Evolutionary conservation across 2,329 filamentous ascomycete genomes (phyloP).

Genomic region (Nigrograna mackinnonii): DNA sequence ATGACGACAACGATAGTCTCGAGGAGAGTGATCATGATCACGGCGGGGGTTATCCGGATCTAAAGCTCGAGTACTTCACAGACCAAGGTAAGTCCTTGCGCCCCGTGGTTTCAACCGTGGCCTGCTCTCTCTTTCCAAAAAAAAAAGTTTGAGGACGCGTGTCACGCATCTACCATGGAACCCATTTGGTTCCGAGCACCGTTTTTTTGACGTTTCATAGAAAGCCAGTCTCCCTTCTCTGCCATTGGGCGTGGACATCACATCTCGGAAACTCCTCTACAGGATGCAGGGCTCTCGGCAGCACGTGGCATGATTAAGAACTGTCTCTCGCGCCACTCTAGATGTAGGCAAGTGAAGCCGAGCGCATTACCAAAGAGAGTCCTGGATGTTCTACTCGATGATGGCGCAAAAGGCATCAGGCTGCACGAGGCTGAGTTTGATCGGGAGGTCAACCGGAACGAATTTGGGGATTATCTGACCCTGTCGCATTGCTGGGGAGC

Average conservation of each 20-base stretch:
- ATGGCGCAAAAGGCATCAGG: constrained; percentile 31
- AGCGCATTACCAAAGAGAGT: constrained; percentile 32
- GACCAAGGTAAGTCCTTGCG: constrained; percentile 31
- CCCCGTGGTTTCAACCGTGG: no score
- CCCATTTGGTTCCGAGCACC: no score
- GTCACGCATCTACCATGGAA: no score
- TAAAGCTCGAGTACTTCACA: constrained; percentile 40
- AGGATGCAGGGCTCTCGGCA: constrained; percentile 28
- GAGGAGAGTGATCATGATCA: constrained; percentile 18
- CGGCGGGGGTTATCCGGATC: constrained; percentile 28
- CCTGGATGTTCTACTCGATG: constrained; percentile 28
- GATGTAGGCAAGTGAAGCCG: constrained; percentile 26
- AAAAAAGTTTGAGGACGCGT: no score
- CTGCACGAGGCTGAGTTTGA: constrained; percentile 33
- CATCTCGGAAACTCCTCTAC: constrained; percentile 31
- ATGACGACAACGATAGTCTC: constrained; percentile 19
- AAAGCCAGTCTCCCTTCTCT: constrained; percentile 36
- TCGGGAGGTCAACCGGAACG: constrained; percentile 24
- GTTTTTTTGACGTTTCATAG: no score
- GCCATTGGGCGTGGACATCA: constrained; percentile 37
- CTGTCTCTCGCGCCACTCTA: constrained; percentile 33
- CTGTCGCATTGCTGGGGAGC: constrained; percentile 38
- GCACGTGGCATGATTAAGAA: constrained; percentile 29
- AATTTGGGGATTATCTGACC: constrained; percentile 36
- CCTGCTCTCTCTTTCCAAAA: no score